Percentiles rank a stretch among this genome's conserved stretches.
phyloP scores from a whole-genome alignment of 306 rosid genomes.

The apple (Malus domestica) region DNA sequence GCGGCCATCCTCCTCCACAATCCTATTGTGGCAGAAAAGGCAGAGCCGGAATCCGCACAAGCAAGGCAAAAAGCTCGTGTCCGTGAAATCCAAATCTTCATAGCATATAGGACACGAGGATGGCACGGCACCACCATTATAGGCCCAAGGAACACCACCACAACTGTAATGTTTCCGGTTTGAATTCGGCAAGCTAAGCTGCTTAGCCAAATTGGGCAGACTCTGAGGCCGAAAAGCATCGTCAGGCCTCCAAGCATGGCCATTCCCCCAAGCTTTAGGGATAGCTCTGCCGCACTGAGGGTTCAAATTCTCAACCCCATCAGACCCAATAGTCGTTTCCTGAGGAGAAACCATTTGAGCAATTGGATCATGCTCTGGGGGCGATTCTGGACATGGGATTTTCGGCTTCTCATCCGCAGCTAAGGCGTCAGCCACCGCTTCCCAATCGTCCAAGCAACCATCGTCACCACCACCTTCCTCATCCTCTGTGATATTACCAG shows the following conservation, averaged over 20 bases:
- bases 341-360: slow-evolving; percentile 25
- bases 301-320: slow-evolving; percentile 26
- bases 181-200: slow-evolving; percentile 63
- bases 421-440: slow-evolving; percentile 92
- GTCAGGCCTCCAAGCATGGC: slow-evolving; percentile 84
- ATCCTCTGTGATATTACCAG: slow-evolving; percentile 75
- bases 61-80: slow-evolving; percentile 82
- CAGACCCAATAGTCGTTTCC: slow-evolving; percentile 22
- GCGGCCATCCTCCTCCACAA: slow-evolving; percentile 83
- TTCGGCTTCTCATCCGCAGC: slow-evolving; percentile 67
- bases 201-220: slow-evolving; percentile 81
- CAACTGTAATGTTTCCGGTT: slow-evolving; percentile 30
- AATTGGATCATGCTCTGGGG: slow-evolving; percentile 21
- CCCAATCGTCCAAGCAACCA: slow-evolving; percentile 97
- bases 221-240: slow-evolving; percentile 88
- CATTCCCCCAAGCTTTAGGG: slow-evolving; percentile 39
- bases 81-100: slow-evolving; percentile 90
- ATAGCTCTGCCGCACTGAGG: slow-evolving; percentile 24
- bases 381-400: slow-evolving; percentile 29
- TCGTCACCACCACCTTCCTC: slow-evolving; percentile 60
- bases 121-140: slow-evolving; percentile 35
- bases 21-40: slow-evolving; percentile 97
- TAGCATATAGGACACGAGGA: slow-evolving; percentile 83
- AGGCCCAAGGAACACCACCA: slow-evolving; percentile 56
- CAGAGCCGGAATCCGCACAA: slow-evolving; percentile 88